A percentile compares a stretch with the other conserved stretches of the same genome.
Evolutionary conservation across 192 early-diverging fungal species (phyloP).

Genomic region (Phycomyces blakesleeanus): DNA sequence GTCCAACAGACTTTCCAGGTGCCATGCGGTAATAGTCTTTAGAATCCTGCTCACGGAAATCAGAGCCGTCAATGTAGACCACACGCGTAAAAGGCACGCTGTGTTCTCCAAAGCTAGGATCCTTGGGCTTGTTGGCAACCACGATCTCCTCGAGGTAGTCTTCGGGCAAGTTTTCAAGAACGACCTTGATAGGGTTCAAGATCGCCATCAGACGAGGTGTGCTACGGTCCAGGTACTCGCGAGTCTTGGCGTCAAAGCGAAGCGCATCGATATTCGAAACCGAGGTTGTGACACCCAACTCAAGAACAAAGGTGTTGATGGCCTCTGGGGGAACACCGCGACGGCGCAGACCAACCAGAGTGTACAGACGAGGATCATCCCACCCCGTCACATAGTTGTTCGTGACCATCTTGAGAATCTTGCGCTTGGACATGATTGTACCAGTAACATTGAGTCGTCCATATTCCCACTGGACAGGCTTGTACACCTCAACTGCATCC

Average conservation of each 20-base stretch:
- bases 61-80: constrained; percentile 93
- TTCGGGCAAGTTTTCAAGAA: constrained; percentile 86
- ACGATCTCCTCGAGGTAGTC: constrained; percentile 74
- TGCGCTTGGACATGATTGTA: constrained; percentile 97
- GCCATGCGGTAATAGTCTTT: constrained; percentile 95
- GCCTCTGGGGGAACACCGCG: constrained; percentile 97
- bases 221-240: constrained; percentile 88
- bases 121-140: constrained; percentile 87
- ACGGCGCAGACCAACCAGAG: constrained; percentile 90
- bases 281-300: constrained; percentile 83
- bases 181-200: constrained; percentile 84
- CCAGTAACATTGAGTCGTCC: constrained; percentile 91
- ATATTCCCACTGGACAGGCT: constrained; percentile 99
- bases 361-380: constrained; percentile 97
- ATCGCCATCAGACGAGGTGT: constrained; percentile 93
- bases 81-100: constrained; percentile 85
- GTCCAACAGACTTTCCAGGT: constrained; percentile 90
- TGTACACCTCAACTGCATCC: constrained; percentile 97
- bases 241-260: constrained; percentile 91
- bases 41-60: constrained; percentile 92
- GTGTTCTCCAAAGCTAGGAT: constrained; percentile 81
- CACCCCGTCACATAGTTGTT: constrained; percentile 76
- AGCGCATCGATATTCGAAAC: constrained; percentile 78
- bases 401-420: constrained; percentile 87
- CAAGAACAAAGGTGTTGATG: constrained; percentile 96